Conservation (phyloP, 148 eudicot genomes). For the Euryodendron excelsum region DNA sequence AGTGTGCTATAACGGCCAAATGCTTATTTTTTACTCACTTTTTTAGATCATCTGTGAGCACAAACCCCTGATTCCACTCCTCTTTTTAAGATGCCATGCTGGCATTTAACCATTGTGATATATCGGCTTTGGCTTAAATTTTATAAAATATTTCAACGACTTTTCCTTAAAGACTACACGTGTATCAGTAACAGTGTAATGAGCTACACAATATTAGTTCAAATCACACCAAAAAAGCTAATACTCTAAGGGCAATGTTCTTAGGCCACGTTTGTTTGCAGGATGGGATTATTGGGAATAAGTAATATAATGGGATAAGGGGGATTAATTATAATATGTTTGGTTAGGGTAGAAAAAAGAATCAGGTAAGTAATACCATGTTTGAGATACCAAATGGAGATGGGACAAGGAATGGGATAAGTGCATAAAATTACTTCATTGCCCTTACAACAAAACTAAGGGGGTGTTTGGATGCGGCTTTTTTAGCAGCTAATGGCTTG, state of each 20-base stretch:
- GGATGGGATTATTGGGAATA: too few relatives aligned
- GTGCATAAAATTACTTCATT: too few relatives aligned
- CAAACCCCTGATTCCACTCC: neutral
- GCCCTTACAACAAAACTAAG: too few relatives aligned
- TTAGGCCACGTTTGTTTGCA: too few relatives aligned
- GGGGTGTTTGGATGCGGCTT: too few relatives aligned
- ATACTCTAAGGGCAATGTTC: neutral
- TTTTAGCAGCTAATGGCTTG: too few relatives aligned
- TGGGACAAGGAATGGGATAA: too few relatives aligned
- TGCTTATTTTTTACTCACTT: neutral
- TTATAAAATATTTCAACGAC: neutral
- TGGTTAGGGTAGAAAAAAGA: too few relatives aligned
- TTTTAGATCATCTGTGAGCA: neutral
- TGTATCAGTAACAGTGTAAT: neutral
- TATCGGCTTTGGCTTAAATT: neutral
- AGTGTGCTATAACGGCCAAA: neutral
- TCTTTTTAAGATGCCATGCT: neutral
- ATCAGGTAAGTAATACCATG: too few relatives aligned
- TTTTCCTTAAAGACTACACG: neutral
- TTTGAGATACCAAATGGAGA: too few relatives aligned
- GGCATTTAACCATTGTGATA: neutral
- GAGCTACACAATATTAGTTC: neutral
- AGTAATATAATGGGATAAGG: too few relatives aligned
- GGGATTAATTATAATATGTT: too few relatives aligned
- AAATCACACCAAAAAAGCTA: neutral